These are phyloP conservation scores for Cicer cuneatum DNA, from an alignment of 306 rosid species.

Conservation along the genomic window DNA sequence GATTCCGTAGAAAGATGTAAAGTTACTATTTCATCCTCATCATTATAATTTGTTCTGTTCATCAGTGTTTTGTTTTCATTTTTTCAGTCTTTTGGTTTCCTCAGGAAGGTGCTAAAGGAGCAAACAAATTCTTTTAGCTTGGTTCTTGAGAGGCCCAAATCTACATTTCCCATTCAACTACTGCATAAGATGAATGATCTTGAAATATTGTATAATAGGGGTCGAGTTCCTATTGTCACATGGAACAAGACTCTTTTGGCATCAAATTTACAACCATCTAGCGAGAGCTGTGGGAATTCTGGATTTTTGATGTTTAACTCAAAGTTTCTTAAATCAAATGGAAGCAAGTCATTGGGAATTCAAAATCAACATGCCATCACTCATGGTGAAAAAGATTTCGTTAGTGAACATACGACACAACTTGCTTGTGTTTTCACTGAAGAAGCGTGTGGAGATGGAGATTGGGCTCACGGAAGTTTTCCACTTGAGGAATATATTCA, in stretches of 20 bases:
- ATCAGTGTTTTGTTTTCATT: conserved; percentile 64
- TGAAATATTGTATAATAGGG: conserved; percentile 77
- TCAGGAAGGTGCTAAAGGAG: conserved; percentile 61
- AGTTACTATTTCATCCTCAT: conserved; percentile 35
- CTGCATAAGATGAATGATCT: conserved; percentile 60
- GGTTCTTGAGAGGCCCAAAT: conserved; percentile 60
- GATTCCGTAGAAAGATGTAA: not conserved
- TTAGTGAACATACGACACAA: conserved; percentile 52
- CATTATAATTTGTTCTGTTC: conserved; percentile 54
- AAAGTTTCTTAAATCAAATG: conserved; percentile 68
- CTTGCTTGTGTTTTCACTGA: conserved; percentile 71
- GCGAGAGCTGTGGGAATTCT: conserved; percentile 62
- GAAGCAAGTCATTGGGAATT: conserved; percentile 60
- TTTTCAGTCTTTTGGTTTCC: conserved; percentile 59
- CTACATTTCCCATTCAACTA: conserved; percentile 57
- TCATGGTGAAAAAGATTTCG: conserved; percentile 53
- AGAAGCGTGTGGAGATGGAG: conserved; percentile 82
- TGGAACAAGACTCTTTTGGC: conserved; percentile 78
- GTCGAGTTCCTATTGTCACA: conserved; percentile 77
- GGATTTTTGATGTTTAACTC: conserved; percentile 79
- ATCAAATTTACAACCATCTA: conserved; percentile 63
- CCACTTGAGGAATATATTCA: conserved; percentile 82
- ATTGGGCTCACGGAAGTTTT: conserved; percentile 91
- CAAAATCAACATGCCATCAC: conserved; percentile 61
- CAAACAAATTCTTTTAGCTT: conserved; percentile 56